Base-by-base conservation (phyloP, 1,284 basidiomycete genomes). In the Farysia itapuensis region DNA sequence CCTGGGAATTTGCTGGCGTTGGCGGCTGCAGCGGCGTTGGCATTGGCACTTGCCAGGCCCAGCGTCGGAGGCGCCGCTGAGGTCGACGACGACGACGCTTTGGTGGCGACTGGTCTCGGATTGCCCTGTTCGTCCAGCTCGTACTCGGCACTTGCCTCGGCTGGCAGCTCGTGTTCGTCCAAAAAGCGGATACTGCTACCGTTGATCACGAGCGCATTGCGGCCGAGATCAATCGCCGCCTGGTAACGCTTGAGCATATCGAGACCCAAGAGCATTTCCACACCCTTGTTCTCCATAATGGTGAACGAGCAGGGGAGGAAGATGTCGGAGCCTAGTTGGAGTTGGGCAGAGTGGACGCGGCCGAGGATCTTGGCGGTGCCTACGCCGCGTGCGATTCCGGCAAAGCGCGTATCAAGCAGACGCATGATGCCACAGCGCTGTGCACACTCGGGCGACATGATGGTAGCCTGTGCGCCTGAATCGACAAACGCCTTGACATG, bases 221-320 rank as follows among this genome's bases (percentile, higher is more conserved):
- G 89, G 50, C 85, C 82, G 20, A 98, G 83, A 77, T 98, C 95
- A 74, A 98, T 96, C 67, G 85, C 88, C 8, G 92, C 93, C 77
- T 96, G 92, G 74, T 96, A 90, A 2, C 92, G 87, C 78, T 94
- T 97, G 43, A 98, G 84, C 95, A 98, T 98, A 81, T 98, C 94
- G 15, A 98, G 82, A 4, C 94, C 95, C 41, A 98, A 88, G 2
- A 98, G 81, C 16, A 98, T 84, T 69, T 98, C 94, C 30, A 97
- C 91, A 43, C 88, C 85, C 24, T 86, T 84, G 19, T 92, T 92
- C 42, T 98, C 94, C 83, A 98, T 89, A 60, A 98, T 87, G 2
- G 91, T 94, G 77, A 98, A 92, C 0, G 90, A 85, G 74, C 94
- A 96, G 0, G 92, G 86, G 9, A 98, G 81, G 79, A 84, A 82